Evolutionary conservation across 2,329 filamentous ascomycete species (phyloP), one percentile per base, ranked within the genome.

Genomic region (Pestalotiopsis fici): DNA sequence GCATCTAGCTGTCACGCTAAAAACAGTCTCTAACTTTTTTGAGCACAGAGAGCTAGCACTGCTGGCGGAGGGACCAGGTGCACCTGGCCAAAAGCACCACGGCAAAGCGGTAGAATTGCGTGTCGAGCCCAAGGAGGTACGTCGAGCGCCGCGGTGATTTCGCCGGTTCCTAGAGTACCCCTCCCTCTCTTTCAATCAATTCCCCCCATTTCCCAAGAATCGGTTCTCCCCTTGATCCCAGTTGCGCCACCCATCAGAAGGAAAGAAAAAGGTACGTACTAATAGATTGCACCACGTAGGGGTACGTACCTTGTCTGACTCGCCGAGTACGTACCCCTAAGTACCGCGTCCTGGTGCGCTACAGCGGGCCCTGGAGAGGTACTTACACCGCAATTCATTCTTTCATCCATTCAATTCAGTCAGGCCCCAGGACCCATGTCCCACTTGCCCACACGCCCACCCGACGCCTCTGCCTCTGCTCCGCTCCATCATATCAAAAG

Each of bases 401-500:
- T 12, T 43, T 43, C 15, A 50, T 50, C 18, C 43, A 50, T 50
- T 50, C 43, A 50, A 50, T n/a, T 50, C 43, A 50, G 43, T 35
- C 60, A 35, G 21, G 25, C 21, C 61, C 61, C 43, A 56, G 18
- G 21, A 28, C 55, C 64, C 64, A 64, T 55, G 43, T 35, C 35
- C 62, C 15, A 31, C 39, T 27, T 18, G 55, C 18, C 39, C 39
- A 50, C 35, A 63, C 60, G 35, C 39, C 35, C 35, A 63, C 60
- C 39, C 35, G 60, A 56, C 43, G 47, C 61, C 54, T 65, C 54
- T 64, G 43, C 50, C 62, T 59, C 50, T 54, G 47, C 60, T 54
- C 50, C 64, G 47, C 60, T 54, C 64, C 21, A 64, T 68, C 68
- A 67, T 68, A 66, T 68, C 64, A 66, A 66, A 39, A 35, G 31